Conservation (phyloP, 2,329 filamentous ascomycete genomes). For the Colletotrichum sp. region DNA sequence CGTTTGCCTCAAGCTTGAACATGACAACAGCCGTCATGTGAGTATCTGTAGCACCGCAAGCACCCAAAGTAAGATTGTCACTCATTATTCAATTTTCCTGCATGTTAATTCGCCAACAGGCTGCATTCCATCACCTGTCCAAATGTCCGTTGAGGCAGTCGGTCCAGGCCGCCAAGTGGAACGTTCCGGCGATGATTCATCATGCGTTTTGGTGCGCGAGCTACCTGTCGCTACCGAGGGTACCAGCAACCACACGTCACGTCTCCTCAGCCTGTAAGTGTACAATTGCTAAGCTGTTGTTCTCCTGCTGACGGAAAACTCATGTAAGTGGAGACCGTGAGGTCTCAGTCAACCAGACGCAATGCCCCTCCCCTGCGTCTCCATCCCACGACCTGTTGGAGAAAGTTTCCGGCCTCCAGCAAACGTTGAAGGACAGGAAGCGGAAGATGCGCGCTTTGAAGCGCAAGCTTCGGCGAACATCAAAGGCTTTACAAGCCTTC, state of each 20-base stretch:
- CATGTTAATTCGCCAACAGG: not conserved
- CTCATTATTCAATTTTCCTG: not conserved
- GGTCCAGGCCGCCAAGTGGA: not conserved
- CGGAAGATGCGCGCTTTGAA: not conserved
- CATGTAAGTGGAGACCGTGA: fast-evolving
- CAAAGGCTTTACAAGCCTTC: not conserved
- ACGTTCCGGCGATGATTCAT: not conserved
- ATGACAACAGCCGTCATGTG: not conserved
- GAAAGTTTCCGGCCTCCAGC: not conserved
- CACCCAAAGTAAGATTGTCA: fast-evolving
- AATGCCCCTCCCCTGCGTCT: not conserved
- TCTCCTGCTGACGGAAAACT: not conserved
- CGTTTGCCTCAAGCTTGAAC: not conserved
- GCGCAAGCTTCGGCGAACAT: not conserved
- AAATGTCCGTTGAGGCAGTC: not conserved
- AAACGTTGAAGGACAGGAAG: not conserved
- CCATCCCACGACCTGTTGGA: not conserved
- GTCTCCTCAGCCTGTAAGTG: not conserved
- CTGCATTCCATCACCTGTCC: not conserved
- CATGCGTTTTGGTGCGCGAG: not conserved
- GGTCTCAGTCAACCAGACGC: not conserved
- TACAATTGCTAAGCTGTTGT: fast-evolving
- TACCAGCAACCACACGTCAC: not conserved
- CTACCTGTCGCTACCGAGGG: not conserved
- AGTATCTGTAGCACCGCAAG: not conserved